Conservation (phyloP, 352 stramenopile genomes). For the Globisporangium nunn region DNA sequence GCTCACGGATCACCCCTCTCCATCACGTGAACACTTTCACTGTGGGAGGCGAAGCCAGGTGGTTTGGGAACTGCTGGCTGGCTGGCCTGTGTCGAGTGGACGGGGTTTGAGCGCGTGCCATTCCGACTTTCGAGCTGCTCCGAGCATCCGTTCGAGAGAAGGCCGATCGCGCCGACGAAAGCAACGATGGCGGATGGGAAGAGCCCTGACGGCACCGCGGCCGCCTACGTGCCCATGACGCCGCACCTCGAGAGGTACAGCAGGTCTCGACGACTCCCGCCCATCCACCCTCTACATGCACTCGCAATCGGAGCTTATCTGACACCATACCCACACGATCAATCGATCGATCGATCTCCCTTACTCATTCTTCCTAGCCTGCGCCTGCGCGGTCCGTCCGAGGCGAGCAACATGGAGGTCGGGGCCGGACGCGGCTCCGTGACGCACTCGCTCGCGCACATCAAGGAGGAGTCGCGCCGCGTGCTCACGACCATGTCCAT, state of each 20-base stretch:
- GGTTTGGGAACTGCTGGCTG: too few relatives aligned
- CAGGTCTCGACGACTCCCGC: not conserved
- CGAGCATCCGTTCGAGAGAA: not conserved
- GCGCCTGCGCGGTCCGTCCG: conserved; percentile 20
- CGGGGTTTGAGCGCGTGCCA: not conserved
- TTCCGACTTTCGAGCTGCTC: conserved; percentile 1
- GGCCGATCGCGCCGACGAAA: not conserved
- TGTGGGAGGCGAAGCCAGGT: too few relatives aligned
- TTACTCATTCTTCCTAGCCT: not conserved
- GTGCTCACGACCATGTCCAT: conserved; percentile 54
- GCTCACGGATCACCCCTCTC: too few relatives aligned
- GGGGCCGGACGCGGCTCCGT: conserved; percentile 19
- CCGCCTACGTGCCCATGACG: conserved; percentile 21
- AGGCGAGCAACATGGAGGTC: conserved; percentile 25
- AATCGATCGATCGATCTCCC: too few relatives aligned
- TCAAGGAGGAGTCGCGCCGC: conserved; percentile 36
- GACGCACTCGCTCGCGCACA: conserved; percentile 22
- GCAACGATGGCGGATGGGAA: not conserved
- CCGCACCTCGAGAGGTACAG: conserved; percentile 27
- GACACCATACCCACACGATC: too few relatives aligned
- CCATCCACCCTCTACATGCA: conserved; percentile 1
- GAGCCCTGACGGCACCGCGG: not conserved
- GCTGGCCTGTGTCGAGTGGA: not conserved
- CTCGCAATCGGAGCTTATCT: not conserved
- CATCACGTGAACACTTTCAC: too few relatives aligned